Conservation (phyloP, 2,329 filamentous ascomycete species). For the Trichoderma citrinoviride region DNA sequence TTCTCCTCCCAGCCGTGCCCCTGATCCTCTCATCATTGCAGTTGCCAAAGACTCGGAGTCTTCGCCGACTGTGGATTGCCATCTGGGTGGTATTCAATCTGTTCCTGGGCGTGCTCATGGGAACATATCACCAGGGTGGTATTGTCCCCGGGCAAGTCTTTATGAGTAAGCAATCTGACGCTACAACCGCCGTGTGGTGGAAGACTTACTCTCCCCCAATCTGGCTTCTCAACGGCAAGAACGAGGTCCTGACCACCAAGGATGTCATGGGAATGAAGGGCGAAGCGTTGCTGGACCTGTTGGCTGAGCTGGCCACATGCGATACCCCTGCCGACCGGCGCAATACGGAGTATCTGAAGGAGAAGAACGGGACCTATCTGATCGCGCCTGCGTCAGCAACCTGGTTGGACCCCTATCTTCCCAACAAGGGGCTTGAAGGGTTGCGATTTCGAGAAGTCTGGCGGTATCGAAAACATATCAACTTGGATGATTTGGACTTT, state of each 20-base stretch:
- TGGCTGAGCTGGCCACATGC: slow-evolving; percentile 61
- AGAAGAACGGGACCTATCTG: slow-evolving; percentile 65
- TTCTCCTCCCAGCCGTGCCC: slow-evolving; percentile 71
- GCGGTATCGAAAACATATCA: slow-evolving; percentile 65
- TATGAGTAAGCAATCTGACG: slow-evolving; percentile 66
- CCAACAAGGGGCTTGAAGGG: slow-evolving; percentile 57
- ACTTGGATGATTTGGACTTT: slow-evolving; percentile 78
- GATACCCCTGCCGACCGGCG: slow-evolving; percentile 56
- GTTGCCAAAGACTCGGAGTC: slow-evolving; percentile 55
- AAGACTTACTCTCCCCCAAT: slow-evolving; percentile 81
- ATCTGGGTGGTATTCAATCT: slow-evolving; percentile 70
- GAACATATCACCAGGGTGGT: slow-evolving; percentile 78
- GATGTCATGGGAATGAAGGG: slow-evolving; percentile 73
- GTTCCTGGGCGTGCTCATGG: slow-evolving; percentile 68
- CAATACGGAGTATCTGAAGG: slow-evolving; percentile 56
- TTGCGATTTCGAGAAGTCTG: slow-evolving; percentile 68
- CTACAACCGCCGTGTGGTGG: slow-evolving; percentile 75
- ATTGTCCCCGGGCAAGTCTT: slow-evolving; percentile 74
- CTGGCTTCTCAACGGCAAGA: slow-evolving; percentile 76
- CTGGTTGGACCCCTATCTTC: slow-evolving; percentile 63
- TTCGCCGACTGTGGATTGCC: slow-evolving; percentile 54
- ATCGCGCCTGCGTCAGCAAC: slow-evolving; percentile 70
- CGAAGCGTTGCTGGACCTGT: slow-evolving; percentile 55
- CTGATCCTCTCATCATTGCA: slow-evolving; percentile 72
- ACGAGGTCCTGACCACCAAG: slow-evolving; percentile 64